Evolutionary conservation across 176 grass and related monocot species (phyloP).

Genomic region (Zea luxurians): DNA sequence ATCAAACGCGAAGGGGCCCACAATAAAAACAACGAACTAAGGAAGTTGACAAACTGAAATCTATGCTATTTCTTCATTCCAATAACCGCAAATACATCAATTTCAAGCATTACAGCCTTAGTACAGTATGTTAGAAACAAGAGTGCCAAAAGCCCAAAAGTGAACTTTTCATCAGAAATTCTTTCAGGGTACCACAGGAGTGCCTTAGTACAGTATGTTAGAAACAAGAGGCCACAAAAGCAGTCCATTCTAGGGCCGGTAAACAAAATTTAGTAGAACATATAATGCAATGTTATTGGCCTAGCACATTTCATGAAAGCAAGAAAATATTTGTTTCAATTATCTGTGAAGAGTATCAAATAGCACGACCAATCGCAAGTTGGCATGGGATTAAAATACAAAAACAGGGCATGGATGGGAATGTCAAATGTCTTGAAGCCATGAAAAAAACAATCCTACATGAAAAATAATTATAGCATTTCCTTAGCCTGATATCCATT

Average conservation of each 20-base stretch:
- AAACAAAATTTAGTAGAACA: constrained; percentile 21
- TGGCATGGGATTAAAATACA: not conserved
- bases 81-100: not conserved
- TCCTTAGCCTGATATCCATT: not conserved
- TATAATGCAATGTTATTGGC: not conserved
- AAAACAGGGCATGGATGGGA: not conserved
- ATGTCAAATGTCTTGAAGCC: not conserved
- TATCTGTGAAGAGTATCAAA: constrained; percentile 22
- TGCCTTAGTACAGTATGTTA: too few species aligned
- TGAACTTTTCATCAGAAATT: not conserved
- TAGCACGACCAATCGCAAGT: not conserved
- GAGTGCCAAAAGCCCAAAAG: not conserved
- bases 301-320: not conserved
- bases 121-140: constrained; percentile 2
- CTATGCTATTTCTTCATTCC: not conserved
- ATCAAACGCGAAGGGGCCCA: not conserved
- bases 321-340: not conserved
- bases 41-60: not conserved
- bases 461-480: not conserved
- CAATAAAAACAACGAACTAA: not conserved
- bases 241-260: constrained; percentile 8
- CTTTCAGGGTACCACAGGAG: not conserved
- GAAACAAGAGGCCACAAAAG: not conserved
- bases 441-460: not conserved
- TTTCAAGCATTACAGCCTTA: constrained; percentile 18